A percentile compares a stretch with the other conserved stretches of the same genome.
Conservation (phyloP, 345 rosid species). For the Lepidium aucheri region DNA sequence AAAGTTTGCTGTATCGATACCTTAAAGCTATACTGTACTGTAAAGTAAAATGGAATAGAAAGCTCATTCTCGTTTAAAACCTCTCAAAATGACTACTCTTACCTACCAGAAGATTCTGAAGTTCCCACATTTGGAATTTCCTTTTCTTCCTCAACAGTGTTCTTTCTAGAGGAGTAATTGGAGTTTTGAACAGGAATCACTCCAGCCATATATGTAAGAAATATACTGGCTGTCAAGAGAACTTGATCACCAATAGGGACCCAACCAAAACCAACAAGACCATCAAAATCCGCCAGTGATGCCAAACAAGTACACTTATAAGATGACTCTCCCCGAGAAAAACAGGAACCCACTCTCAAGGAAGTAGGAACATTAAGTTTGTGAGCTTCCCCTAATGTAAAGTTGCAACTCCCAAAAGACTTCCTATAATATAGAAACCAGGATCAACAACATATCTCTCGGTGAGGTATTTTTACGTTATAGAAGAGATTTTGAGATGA, state of each 20-base stretch:
- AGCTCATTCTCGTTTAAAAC: not conserved
- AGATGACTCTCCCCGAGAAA: conserved; percentile 19
- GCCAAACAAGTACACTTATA: conserved; percentile 38
- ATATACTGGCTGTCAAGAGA: conserved; percentile 59
- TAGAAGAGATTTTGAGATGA: not conserved
- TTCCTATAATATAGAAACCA: conserved; percentile 29
- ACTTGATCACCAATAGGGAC: conserved; percentile 60
- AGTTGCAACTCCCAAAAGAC: conserved; percentile 27
- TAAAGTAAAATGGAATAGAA: not conserved
- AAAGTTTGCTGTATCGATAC: not conserved
- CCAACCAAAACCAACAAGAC: conserved; percentile 43
- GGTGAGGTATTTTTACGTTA: not conserved
- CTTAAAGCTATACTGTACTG: not conserved
- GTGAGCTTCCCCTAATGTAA: conserved; percentile 19
- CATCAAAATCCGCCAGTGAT: conserved; percentile 46
- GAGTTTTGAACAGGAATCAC: conserved; percentile 52
- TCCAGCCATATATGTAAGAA: conserved; percentile 80
- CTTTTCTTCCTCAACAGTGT: conserved; percentile 1
- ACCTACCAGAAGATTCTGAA: conserved; percentile 77
- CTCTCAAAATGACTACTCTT: conserved; percentile 51
- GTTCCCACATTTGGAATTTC: conserved; percentile 27
- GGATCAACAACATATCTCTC: not conserved
- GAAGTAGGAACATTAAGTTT: conserved; percentile 8
- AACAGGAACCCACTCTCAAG: conserved; percentile 25
- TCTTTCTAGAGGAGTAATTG: conserved; percentile 25